Evolutionary conservation across 768 basidiomycete genomes (phyloP).

Genomic region (Russula ochroleuca): DNA sequence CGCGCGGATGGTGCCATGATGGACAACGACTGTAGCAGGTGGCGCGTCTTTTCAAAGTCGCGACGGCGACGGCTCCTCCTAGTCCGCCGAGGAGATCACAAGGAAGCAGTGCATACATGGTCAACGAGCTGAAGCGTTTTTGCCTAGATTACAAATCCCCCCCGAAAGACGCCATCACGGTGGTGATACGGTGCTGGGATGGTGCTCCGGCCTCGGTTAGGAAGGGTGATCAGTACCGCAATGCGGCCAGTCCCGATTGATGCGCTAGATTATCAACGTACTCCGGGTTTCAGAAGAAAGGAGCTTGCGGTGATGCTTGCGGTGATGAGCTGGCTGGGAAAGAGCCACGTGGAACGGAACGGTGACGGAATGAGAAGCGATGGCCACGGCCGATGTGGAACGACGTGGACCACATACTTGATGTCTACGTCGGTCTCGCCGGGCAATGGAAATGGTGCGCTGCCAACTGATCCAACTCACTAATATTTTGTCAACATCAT

Average conservation of each 20-base stretch:
- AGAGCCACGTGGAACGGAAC: no score
- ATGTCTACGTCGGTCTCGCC: constrained; percentile 12
- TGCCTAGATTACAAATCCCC: not conserved
- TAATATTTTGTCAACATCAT: not conserved
- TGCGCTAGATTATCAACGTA: not conserved
- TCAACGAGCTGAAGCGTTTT: not conserved
- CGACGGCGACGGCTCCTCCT: not conserved
- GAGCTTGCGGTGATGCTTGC: no score
- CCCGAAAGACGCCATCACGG: not conserved
- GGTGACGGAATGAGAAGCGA: no score
- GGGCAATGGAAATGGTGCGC: constrained; percentile 7
- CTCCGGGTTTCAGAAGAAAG: not conserved
- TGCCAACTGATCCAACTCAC: not conserved
- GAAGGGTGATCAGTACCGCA: no score
- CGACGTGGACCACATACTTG: not conserved
- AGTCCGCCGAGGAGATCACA: not conserved
- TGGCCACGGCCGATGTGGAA: no score
- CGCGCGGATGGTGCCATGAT: not conserved
- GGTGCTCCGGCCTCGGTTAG: no score
- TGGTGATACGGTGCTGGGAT: not conserved
- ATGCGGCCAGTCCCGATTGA: not conserved
- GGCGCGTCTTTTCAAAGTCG: no score
- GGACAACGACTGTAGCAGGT: not conserved
- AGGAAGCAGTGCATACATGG: not conserved
- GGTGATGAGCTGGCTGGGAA: no score